Evolutionary conservation across 2,329 filamentous ascomycete genomes (phyloP).

Genomic region (Fusarium nurragi): DNA sequence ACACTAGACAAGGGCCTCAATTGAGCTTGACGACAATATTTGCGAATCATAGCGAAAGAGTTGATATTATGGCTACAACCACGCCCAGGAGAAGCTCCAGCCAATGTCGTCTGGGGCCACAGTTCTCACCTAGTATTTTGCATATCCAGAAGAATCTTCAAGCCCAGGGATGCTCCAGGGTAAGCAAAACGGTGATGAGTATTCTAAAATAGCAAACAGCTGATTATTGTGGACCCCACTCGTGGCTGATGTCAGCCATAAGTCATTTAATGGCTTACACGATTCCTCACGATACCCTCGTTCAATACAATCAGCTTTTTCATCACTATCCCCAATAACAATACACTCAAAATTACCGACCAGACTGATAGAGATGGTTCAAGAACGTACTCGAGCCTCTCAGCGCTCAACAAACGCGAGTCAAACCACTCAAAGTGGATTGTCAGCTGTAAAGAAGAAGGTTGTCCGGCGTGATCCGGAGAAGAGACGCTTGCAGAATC

Average conservation of each 20-base stretch:
- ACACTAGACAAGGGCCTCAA: background rate
- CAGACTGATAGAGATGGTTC: conserved; percentile 17
- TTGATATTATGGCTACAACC: background rate
- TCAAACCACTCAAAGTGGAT: background rate
- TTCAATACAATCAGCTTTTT: background rate
- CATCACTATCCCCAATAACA: background rate
- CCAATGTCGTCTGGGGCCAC: too few species aligned
- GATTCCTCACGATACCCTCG: conserved; percentile 12
- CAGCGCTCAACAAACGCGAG: background rate
- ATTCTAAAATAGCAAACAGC: conserved; percentile 7
- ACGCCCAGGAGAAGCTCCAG: background rate
- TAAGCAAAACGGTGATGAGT: background rate
- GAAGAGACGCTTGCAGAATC: conserved; percentile 44
- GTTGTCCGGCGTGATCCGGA: conserved; percentile 38
- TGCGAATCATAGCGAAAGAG: conserved; percentile 1
- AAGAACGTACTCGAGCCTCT: background rate
- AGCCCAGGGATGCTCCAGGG: background rate
- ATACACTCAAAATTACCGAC: background rate
- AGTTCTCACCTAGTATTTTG: background rate
- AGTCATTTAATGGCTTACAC: conserved; percentile 24
- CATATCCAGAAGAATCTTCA: background rate
- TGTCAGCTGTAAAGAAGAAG: conserved; percentile 18
- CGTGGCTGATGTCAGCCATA: conserved; percentile 44
- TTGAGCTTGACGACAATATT: conserved; percentile 9
- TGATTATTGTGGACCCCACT: conserved; percentile 5